Base-by-base conservation (phyloP, 768 basidiomycete species). In the Macrolepiota dolichaula region DNA sequence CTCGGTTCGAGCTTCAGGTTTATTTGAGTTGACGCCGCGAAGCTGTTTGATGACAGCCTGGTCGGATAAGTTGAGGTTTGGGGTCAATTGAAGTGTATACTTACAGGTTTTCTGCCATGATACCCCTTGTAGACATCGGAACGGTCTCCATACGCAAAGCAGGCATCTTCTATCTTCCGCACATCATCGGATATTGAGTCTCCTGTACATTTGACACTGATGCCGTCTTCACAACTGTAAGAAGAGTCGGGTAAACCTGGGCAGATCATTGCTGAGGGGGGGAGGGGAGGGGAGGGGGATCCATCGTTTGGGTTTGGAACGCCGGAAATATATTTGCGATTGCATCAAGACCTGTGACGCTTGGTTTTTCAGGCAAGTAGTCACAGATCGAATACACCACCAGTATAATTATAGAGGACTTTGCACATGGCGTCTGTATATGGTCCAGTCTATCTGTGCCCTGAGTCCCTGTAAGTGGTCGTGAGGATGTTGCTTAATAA, bases 361-460 rank as follows among this genome's bases (percentile, higher is more conserved):
- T n/a, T n/a, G n/a, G n/a, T n/a, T n/a, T n/a, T n/a, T n/a, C n/a
- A n/a, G n/a, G n/a, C n/a, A n/a, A n/a, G n/a, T n/a, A n/a, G n/a
- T n/a, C n/a, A n/a, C n/a, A 96, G 78, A 72, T 94, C 91, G 63
- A 87, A 90, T 27, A 92, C 93, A 63, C 85, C 91, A 19, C 85
- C 91, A 3, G 89, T 81, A 67, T 93, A 92, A 63, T 80, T 77
- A 56, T 77, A 73, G 24, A 96, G 73, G 1, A 81, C 74, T 2
- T 69, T 95, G 94, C 88, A 96, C 94, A 66, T 92, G 77, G 47
- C 71, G 76, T 72, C 92, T 93, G 77, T 96, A 96, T 11, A 94
- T 68, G 61, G 83, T 89, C 35, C 94, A 79, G 73, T 94, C 92
- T 36, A 96, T 88, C 72, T 96, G 94, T 1, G 94, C 93, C 62